A percentile compares a stretch with the other conserved stretches of the same genome.
Conservation (phyloP, 176 grass and related monocot genomes). For the Carex kokanica region DNA sequence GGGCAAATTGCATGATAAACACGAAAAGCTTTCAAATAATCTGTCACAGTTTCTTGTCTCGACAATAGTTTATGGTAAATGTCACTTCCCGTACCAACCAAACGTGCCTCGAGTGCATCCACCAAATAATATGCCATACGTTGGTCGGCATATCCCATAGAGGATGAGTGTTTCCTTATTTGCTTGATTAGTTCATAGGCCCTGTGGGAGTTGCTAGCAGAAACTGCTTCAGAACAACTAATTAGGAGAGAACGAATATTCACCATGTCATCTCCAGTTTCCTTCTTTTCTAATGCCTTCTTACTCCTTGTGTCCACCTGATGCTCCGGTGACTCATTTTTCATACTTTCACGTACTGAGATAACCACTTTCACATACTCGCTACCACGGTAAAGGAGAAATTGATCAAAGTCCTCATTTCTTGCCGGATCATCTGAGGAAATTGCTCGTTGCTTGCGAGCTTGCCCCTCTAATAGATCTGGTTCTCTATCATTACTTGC, state of each 20-base stretch:
- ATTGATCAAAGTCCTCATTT: too few relatives aligned
- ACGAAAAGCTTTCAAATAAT: conserved; percentile 39
- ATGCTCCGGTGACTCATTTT: too few relatives aligned
- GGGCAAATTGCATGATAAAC: conserved; percentile 43
- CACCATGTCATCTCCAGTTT: neutral
- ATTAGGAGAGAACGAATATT: neutral
- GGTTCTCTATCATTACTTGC: too few relatives aligned
- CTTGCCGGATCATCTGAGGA: too few relatives aligned
- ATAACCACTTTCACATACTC: too few relatives aligned
- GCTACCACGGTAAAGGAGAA: too few relatives aligned
- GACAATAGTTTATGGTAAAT: conserved; percentile 36
- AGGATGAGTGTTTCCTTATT: neutral
- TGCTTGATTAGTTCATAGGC: neutral
- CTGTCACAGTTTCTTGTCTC: conserved; percentile 23
- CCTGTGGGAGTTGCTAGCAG: neutral
- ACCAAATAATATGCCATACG: conserved; percentile 54
- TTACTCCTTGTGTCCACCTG: too few relatives aligned
- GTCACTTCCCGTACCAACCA: conserved; percentile 42
- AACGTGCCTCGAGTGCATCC: conserved; percentile 56
- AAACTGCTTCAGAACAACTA: neutral
- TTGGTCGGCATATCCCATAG: neutral
- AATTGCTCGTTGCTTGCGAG: too few relatives aligned
- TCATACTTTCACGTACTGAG: too few relatives aligned
- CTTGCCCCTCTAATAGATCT: too few relatives aligned
- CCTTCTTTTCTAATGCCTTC: neutral